Evolutionary conservation across 768 basidiomycete species (phyloP), one percentile per base, ranked within the genome.

Genomic region (Boletus sp.): DNA sequence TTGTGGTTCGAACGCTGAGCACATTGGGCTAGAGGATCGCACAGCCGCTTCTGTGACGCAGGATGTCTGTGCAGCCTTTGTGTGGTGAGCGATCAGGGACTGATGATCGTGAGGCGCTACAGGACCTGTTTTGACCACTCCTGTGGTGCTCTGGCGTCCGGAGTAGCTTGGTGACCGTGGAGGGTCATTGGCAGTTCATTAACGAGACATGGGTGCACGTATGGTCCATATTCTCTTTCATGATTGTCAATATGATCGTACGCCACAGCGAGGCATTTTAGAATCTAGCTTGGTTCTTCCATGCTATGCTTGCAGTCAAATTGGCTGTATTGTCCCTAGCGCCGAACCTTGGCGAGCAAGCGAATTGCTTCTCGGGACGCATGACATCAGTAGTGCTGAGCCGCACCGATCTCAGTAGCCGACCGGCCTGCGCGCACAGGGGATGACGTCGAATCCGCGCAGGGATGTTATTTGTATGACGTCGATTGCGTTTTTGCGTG

Each of bases 161-260:
- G 56, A 41, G 51, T 44, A 59, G 29, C 20, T 37, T 33, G 18
- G 18, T 36, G 18, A 36, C 29, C 42, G 40, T 17, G 20, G 46
- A 17, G 49, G 24, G 46, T 7, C 35, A 20, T 17, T 32, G 39
- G n/a, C 35, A 32, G 28, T 47, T 48, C 47, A 47, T 56, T 30
- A 8, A 24, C 24, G 24, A 24, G 24, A 24, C 24, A 24, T 24
- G 24, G 24, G 3, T 24, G 24, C 24, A 24, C 24, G 24, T 24
- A 24, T 24, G 24, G 24, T 24, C 17, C 42, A 46, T 28, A 7
- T 41, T 12, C 4, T 45, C n/a, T 4, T 47, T 48, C 57, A 52
- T 58, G 58, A 58, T 59, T 58, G 52, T 59, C 58, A 20, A 54
- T 40, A 4, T 40, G 55, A 58, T 47, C 48, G 29, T 28, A 24